phyloP scores from a whole-genome alignment of 805 yeast genomes.

The Starmerella lactis-condensi region DNA sequence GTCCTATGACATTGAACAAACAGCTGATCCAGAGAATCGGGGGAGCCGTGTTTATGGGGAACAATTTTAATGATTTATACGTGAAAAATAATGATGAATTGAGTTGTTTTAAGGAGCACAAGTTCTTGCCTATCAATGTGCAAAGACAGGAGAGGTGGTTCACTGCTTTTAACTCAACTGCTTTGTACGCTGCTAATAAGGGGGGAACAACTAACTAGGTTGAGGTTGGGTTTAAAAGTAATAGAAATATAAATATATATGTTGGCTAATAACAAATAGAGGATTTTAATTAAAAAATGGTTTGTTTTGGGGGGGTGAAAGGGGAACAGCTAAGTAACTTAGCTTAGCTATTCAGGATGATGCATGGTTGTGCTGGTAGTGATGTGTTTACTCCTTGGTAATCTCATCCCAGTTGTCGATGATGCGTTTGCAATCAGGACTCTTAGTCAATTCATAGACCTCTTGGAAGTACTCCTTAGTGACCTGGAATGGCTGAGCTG shows the following conservation, averaged over 20 bases:
- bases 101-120: slow-evolving; percentile 1
- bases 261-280: too few species aligned
- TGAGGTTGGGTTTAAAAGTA: neutral
- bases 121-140: slow-evolving; percentile 3
- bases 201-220: neutral
- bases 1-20: slow-evolving; percentile 31
- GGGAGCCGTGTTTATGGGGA: slow-evolving; percentile 14
- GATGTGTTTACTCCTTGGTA: slow-evolving; percentile 23
- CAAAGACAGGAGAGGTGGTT: slow-evolving; percentile 17
- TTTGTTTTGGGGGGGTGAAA: too few species aligned
- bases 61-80: slow-evolving; percentile 13
- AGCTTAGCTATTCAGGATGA: too few species aligned
- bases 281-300: too few species aligned
- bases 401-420: slow-evolving; percentile 88
- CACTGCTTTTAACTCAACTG: slow-evolving; percentile 19
- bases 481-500: slow-evolving; percentile 91
- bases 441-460: slow-evolving; percentile 77
- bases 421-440: slow-evolving; percentile 76
- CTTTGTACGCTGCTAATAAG: slow-evolving; percentile 13
- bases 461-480: slow-evolving; percentile 95
- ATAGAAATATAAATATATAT: neutral
- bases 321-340: too few species aligned
- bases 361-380: neutral
- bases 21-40: slow-evolving; percentile 8
- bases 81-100: slow-evolving; percentile 21